Percentiles rank a stretch among this genome's conserved stretches.
Conservation (phyloP, 2,329 filamentous ascomycete species). For the Colletotrichum tamarilloi region DNA sequence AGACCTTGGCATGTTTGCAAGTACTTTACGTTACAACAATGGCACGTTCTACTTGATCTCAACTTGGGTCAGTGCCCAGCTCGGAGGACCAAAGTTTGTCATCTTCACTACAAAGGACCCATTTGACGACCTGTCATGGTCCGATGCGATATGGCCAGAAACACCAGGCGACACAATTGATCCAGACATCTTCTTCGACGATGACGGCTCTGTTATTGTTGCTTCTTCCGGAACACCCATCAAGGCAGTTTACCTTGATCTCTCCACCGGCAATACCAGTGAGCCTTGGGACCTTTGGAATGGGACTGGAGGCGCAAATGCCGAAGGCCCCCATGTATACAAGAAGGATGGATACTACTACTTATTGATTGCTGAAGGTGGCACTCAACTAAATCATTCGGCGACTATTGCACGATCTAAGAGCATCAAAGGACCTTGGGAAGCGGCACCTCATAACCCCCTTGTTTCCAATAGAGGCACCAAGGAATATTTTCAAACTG, state of each 20-base stretch:
- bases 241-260: conserved; percentile 44
- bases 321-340: conserved; percentile 66
- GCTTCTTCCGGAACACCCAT: conserved; percentile 31
- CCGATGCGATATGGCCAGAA: conserved; percentile 38
- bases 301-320: conserved; percentile 53
- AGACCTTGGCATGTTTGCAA: conserved; percentile 55
- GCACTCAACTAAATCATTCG: conserved; percentile 53
- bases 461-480: conserved; percentile 54
- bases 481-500: conserved; percentile 52
- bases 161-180: conserved; percentile 50
- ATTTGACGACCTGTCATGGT: conserved; percentile 39
- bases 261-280: conserved; percentile 45
- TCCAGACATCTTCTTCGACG: conserved; percentile 62
- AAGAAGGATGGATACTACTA: conserved; percentile 63
- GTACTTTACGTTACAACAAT: conserved; percentile 54
- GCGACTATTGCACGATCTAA: conserved; percentile 55
- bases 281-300: conserved; percentile 53
- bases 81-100: conserved; percentile 2
- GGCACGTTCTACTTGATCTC: conserved; percentile 53
- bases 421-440: conserved; percentile 55
- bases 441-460: conserved; percentile 53
- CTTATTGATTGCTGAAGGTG: conserved; percentile 63
- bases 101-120: conserved; percentile 34
- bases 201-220: conserved; percentile 50
- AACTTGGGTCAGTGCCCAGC: not conserved